A percentile compares a stretch with the other conserved stretches of the same genome.
phyloP scores from a whole-genome alignment of 192 early-diverging fungal species.

The Haplosporangium gracile region DNA sequence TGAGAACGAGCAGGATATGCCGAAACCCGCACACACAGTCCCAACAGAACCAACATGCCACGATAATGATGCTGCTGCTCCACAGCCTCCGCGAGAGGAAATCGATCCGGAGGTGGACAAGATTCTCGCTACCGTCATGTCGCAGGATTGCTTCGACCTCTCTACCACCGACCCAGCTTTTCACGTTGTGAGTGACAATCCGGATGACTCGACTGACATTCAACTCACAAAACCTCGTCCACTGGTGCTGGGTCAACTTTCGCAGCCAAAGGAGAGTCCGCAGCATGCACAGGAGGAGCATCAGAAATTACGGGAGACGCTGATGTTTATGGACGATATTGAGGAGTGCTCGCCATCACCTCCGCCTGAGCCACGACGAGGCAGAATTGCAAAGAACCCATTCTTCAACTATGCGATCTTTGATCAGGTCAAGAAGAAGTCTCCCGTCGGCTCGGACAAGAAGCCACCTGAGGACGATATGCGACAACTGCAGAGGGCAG shows the following conservation, averaged over 20 bases:
- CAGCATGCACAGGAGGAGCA: constrained; percentile 12
- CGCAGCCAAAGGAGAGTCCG: background rate
- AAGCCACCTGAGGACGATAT: constrained; percentile 1
- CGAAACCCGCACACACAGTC: background rate
- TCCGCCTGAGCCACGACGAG: background rate
- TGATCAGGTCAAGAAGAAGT: constrained; percentile 1
- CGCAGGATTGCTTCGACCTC: background rate
- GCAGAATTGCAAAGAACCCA: constrained; percentile 11
- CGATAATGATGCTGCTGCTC: background rate
- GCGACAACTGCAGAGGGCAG: background rate
- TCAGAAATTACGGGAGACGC: constrained; percentile 14
- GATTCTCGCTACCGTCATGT: constrained; percentile 1
- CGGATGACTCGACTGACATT: background rate
- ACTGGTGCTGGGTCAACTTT: constrained; percentile 20
- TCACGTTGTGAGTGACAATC: background rate
- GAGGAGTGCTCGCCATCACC: constrained; percentile 9
- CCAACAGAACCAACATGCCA: background rate
- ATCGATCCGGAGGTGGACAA: background rate
- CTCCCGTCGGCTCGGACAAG: background rate
- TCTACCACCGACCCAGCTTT: background rate
- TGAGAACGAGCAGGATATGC: constrained; percentile 16
- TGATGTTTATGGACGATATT: constrained; percentile 16
- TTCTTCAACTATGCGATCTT: constrained; percentile 18
- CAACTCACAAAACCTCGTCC: constrained; percentile 38
- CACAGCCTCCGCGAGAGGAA: background rate